phyloP scores from a whole-genome alignment of 2,329 filamentous ascomycete genomes.

The Fusarium sp. region DNA sequence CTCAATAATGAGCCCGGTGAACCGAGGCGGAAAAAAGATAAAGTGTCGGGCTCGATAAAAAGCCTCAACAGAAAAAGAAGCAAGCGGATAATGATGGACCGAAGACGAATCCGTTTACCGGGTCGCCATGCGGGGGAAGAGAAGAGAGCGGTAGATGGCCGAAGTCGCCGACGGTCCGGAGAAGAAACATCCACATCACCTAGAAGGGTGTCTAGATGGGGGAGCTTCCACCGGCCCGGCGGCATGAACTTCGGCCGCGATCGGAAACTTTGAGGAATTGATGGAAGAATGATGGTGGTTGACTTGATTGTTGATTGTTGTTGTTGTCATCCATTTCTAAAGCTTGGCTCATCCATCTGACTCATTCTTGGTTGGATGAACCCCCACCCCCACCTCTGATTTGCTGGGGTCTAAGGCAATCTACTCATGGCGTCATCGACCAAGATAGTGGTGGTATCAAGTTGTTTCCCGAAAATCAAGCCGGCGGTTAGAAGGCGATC shows the following conservation, averaged over 20 bases:
- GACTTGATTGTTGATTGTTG: slow-evolving; percentile 29
- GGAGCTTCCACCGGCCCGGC: slow-evolving; percentile 34
- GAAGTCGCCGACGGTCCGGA: slow-evolving; percentile 28
- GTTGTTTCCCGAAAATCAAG: slow-evolving; percentile 25
- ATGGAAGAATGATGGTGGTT: slow-evolving; percentile 12
- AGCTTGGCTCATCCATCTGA: slow-evolving; percentile 24
- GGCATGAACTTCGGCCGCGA: slow-evolving; percentile 20
- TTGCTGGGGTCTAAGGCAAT: slow-evolving; percentile 24
- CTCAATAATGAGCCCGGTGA: slow-evolving; percentile 5
- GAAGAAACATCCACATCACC: slow-evolving; percentile 12
- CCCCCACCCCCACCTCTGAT: slow-evolving; percentile 30
- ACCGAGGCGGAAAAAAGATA: slow-evolving; percentile 2
- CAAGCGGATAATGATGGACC: slow-evolving; percentile 11
- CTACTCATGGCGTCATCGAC: slow-evolving; percentile 39
- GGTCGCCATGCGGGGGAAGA: slow-evolving; percentile 26
- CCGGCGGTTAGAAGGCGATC: slow-evolving; percentile 29
- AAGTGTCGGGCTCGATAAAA: slow-evolving; percentile 17
- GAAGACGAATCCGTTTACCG: slow-evolving; percentile 24
- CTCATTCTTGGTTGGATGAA: slow-evolving; percentile 32
- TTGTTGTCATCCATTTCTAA: slow-evolving; percentile 34
- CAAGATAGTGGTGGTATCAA: slow-evolving; percentile 16
- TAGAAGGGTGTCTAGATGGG: slow-evolving; percentile 6
- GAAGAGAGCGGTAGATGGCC: slow-evolving; percentile 10
- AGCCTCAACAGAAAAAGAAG: slow-evolving; percentile 25
- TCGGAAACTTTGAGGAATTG: slow-evolving; percentile 29